Evolutionary conservation across 768 basidiomycete genomes (phyloP).

Genomic region (Xerocomellus intermedius): DNA sequence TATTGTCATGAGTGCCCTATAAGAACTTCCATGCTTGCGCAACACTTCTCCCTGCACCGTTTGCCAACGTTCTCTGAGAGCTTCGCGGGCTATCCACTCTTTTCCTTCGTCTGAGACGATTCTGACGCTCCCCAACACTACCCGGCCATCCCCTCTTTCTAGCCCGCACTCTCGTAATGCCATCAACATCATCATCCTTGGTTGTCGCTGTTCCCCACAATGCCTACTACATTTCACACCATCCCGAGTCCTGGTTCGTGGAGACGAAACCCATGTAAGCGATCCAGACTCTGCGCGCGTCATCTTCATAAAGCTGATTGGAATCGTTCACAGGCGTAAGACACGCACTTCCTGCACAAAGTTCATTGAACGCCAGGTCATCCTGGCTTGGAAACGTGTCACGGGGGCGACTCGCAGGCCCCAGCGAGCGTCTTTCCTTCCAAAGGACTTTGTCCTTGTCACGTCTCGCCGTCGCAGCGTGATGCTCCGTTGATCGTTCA

Average conservation of each 20-base stretch:
- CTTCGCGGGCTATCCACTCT: slow-evolving; percentile 21
- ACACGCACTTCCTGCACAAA: slow-evolving; percentile 40
- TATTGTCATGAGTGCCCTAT: slow-evolving; percentile 23
- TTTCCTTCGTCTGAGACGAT: slow-evolving; percentile 30
- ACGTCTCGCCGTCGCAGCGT: slow-evolving; percentile 54
- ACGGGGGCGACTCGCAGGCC: slow-evolving; percentile 51
- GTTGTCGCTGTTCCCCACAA: slow-evolving; percentile 7
- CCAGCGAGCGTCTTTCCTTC: slow-evolving; percentile 51
- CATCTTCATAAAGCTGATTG: neutral
- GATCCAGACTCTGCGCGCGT: neutral
- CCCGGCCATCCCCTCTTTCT: neutral
- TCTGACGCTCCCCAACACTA: neutral
- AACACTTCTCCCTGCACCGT: neutral
- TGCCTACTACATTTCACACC: slow-evolving; percentile 11
- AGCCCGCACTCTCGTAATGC: slow-evolving; percentile 1
- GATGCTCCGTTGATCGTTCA: slow-evolving; percentile 32
- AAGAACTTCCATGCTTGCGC: slow-evolving; percentile 5
- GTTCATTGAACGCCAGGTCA: slow-evolving; percentile 54
- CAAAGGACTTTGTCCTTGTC: slow-evolving; percentile 62
- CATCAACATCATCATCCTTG: slow-evolving; percentile 6
- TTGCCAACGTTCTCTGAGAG: slow-evolving; percentile 23
- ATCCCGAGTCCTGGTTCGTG: slow-evolving; percentile 26
- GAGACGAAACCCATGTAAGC: slow-evolving; percentile 27
- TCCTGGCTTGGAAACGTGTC: slow-evolving; percentile 61
- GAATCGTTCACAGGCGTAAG: slow-evolving; percentile 15